Base-by-base conservation (phyloP, 768 basidiomycete genomes). In the Lentinula detonsa region DNA sequence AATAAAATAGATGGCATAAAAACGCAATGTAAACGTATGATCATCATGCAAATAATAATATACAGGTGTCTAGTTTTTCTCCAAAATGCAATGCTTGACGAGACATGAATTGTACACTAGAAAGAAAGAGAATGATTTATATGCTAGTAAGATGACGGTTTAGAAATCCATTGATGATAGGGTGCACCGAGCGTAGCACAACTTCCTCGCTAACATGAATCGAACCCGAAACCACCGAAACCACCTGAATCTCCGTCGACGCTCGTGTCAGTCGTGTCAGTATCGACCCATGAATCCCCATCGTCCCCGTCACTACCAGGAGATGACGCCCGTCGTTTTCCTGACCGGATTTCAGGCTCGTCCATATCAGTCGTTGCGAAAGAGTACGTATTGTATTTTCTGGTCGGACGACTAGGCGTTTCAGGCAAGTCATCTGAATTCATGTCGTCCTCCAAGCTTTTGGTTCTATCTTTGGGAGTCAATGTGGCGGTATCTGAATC, bases 261-360 rank as follows among this genome's bases (percentile, higher is more conserved):
- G 34, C 60, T 61, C 40, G 60, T 53, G 45, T 61, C 60, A 21
- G 60, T 61, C 28, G 37, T 45, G 23, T 61, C 60, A 13, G 60
- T 61, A 21, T 61, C 60, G 8, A 61, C 34, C 60, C 60, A 61
- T 15, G 46, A 4, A 35, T 61, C 60, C 15, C 40, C 54, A 28
- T 48, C 60, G 3, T 49, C 60, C 8, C 42, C 52, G 10, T 56
- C 53, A 42, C 57, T 33, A 46, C 23, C 23, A 37, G 57, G 31
- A 31, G 46, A 40, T n/a, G 57, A 18, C 31, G 31, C 21, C 49
- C 57, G 49, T 9, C 31, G 57, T 13, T 40, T 37, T 10, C 18
- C 39, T 28, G 28, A 5, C n/a, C 18, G 31, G 21, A 40, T 43
- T 31, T 5, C n/a, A 18, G 39, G 21, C 31, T 42, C 11, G n/a